Base-by-base conservation (phyloP, 169 alveolate genomes). In the Plasmodium ovale region DNA sequence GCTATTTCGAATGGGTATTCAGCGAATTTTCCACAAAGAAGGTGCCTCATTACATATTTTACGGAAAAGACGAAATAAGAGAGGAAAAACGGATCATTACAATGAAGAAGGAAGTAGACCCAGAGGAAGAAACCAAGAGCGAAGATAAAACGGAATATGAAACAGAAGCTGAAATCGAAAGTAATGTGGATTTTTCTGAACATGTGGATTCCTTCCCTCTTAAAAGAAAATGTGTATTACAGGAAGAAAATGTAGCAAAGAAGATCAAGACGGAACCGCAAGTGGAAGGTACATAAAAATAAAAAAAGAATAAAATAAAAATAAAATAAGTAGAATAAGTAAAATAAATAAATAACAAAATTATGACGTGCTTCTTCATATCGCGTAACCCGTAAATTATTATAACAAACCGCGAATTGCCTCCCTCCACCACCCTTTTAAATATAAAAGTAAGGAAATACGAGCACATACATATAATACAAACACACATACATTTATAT, bases 1-100 rank as follows among this genome's bases (percentile, higher is more conserved):
- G 87, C 16, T 72, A 72, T 33, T 72, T 72, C 49, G 87, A 72
- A 72, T 72, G 87, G 87, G 56, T 54, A 23, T 19, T 27, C 2
- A 37, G n/a, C 29, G 68, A 16, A 42, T 35, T 53, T n/a, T 44
- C 68, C 56, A 33, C 87, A 19, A 72, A 72, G 37, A 72, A 39
- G 37, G 25, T 37, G 14, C 87, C 87, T 33, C 56, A 72, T 72
- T 72, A 54, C 56, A 29, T 72, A 72, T 72, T 31, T 37, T 37
- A 21, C 56, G 87, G 72, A 44, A 56, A 72, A 29, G 54, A 39
- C n/a, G 29, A 72, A 14, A 44, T 68, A 44, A 47, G 14, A 53
- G 37, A 42, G 42, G 29, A 42, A 29, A n/a, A 53, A 68, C 25
- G 9, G 65, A 68, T 33, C 29, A 68, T 19, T 37, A 68, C 39